Conservation (phyloP, 2,329 filamentous ascomycete species). For the Fusarium oxysporum region DNA sequence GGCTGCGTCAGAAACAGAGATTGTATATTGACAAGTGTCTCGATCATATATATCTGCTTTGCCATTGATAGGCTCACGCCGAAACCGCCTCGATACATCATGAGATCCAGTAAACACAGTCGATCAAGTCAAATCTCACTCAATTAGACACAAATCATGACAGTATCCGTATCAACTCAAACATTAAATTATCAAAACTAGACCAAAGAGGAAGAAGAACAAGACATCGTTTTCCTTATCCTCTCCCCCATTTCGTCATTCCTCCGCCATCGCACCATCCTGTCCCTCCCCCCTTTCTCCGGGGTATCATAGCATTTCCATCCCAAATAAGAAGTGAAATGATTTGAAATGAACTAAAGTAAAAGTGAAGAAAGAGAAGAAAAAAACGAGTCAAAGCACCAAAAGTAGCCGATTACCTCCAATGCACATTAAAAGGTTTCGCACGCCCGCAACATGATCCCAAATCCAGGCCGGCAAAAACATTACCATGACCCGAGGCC, state of each 20-base stretch:
- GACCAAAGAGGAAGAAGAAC: constrained; percentile 21
- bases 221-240: constrained; percentile 6
- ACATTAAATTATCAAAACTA: constrained; percentile 35
- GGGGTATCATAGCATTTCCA: constrained; percentile 39
- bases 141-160: neutral
- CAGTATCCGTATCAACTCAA: constrained; percentile 17
- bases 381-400: constrained; percentile 26
- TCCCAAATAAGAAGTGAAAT: constrained; percentile 21
- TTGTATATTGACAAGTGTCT: neutral
- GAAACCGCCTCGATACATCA: neutral
- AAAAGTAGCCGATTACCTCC: constrained; percentile 20
- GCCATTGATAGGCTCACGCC: neutral
- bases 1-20: neutral
- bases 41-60: neutral
- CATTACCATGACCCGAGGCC: constrained; percentile 17
- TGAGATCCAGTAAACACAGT: neutral
- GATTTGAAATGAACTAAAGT: constrained; percentile 1
- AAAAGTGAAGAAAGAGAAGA: neutral
- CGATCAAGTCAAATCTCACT: neutral
- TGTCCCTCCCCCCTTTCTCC: constrained; percentile 31
- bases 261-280: constrained; percentile 24
- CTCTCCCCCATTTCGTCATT: neutral
- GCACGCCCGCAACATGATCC: constrained; percentile 26
- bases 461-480: constrained; percentile 25
- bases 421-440: constrained; percentile 11